Percentiles rank a stretch among this genome's conserved stretches.
These are phyloP conservation scores for Podospora anserina DNA, from an alignment of 495 filamentous ascomycete genomes.

Conservation along the genomic window DNA sequence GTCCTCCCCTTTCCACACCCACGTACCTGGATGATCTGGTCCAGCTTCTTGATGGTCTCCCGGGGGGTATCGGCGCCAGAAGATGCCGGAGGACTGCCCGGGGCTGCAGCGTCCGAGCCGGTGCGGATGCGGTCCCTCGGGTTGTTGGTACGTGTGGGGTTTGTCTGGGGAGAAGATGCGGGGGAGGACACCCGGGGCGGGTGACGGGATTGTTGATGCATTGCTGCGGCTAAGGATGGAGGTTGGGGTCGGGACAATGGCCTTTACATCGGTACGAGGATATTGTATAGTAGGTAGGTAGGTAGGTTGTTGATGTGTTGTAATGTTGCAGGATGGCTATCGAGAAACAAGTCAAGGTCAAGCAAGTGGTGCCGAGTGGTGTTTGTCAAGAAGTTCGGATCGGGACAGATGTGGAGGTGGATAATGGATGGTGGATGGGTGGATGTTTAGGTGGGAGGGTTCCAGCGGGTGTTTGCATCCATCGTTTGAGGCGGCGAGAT, in stretches of 20 bases:
- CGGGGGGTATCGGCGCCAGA: conserved; percentile 43
- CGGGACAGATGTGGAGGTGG: neutral
- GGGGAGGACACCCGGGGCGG: conserved; percentile 63
- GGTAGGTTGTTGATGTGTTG: neutral
- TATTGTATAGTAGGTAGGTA: conserved; percentile 2
- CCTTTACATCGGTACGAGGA: conserved; percentile 25
- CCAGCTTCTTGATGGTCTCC: conserved; percentile 70
- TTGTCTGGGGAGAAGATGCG: conserved; percentile 62
- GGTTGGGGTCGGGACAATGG: conserved; percentile 6
- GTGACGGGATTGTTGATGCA: conserved; percentile 83
- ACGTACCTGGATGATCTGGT: conserved; percentile 85
- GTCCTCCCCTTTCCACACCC: neutral
- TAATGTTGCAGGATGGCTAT: neutral
- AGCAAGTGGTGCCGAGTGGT: neutral
- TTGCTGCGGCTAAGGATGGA: conserved; percentile 35
- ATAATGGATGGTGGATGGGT: neutral
- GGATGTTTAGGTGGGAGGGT: conserved; percentile 16
- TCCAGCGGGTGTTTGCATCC: conserved; percentile 29
- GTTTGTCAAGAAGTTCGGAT: neutral
- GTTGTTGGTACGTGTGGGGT: conserved; percentile 67
- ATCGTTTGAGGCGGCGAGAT: conserved; percentile 22
- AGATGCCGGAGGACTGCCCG: conserved; percentile 38
- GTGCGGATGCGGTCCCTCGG: conserved; percentile 55
- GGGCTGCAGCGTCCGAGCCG: conserved; percentile 37
- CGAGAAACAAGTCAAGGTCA: neutral